Evolutionary conservation across 495 filamentous ascomycete species (phyloP).

Genomic region (Aspergillus wentii): DNA sequence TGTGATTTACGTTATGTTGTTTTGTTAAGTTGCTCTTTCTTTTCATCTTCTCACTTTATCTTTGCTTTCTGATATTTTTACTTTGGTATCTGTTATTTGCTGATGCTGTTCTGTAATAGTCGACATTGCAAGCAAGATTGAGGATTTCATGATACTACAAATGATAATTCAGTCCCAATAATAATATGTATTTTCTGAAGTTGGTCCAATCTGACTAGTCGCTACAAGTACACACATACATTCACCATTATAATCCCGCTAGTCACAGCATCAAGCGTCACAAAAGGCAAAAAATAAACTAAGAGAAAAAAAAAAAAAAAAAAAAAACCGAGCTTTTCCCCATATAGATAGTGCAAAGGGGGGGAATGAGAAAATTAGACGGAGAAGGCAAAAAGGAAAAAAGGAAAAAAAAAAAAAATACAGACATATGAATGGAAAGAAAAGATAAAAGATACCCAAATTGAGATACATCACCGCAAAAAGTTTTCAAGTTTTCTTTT

Average conservation of each 20-base stretch:
- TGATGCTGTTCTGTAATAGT: too few relatives aligned
- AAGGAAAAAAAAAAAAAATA: not conserved
- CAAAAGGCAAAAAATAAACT: not conserved
- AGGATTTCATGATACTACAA: too few relatives aligned
- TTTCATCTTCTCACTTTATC: too few relatives aligned
- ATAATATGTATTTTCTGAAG: too few relatives aligned
- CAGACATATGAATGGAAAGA: slow-evolving; percentile 3
- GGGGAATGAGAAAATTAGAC: not conserved
- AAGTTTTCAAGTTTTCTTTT: too few relatives aligned
- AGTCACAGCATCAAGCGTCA: not conserved
- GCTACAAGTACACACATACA: not conserved
- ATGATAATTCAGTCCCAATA: too few relatives aligned
- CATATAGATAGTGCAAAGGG: too few relatives aligned
- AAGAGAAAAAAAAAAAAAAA: not conserved
- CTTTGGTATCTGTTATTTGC: too few relatives aligned
- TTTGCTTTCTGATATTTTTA: too few relatives aligned
- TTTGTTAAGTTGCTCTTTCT: not conserved
- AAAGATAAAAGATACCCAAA: slow-evolving; percentile 6
- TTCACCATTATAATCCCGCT: too few relatives aligned
- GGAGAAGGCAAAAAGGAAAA: not conserved
- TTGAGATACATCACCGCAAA: not conserved
- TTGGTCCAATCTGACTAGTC: too few relatives aligned
- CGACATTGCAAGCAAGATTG: too few relatives aligned
- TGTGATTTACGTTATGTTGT: slow-evolving; percentile 3
- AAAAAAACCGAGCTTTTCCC: not conserved